Conservation (phyloP, 768 basidiomycete species). For the Steccherinum ochraceum region DNA sequence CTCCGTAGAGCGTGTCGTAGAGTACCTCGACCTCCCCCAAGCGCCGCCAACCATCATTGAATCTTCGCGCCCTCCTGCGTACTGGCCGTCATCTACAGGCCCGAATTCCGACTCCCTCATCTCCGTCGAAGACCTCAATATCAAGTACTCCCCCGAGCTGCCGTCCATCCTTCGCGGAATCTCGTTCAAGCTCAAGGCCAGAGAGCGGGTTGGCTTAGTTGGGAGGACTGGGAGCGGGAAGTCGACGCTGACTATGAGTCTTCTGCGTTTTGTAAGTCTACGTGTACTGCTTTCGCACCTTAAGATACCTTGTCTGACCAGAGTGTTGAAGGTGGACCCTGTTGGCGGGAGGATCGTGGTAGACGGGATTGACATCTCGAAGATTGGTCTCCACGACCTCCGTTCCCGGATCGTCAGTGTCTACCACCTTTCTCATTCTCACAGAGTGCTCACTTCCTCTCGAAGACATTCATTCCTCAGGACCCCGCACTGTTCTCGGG, state of each 20-base stretch:
- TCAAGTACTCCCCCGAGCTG: constrained; percentile 82
- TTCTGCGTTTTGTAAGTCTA: constrained; percentile 67
- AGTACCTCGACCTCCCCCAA: constrained; percentile 86
- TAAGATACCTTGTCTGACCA: background rate
- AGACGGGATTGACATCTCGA: constrained; percentile 85
- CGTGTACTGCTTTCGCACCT: background rate
- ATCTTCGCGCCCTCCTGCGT: constrained; percentile 73
- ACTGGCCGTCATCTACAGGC: constrained; percentile 80
- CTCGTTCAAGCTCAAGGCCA: constrained; percentile 64
- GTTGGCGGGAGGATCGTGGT: constrained; percentile 68
- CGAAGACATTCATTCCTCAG: constrained; percentile 73
- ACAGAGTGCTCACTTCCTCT: constrained; percentile 1
- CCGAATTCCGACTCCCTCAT: constrained; percentile 46
- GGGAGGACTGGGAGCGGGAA: constrained; percentile 83
- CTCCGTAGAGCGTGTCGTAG: constrained; percentile 86
- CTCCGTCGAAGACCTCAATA: constrained; percentile 63
- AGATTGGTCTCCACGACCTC: constrained; percentile 78
- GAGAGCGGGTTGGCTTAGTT: constrained; percentile 73
- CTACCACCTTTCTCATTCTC: too few species aligned
- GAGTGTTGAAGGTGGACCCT: constrained; percentile 56
- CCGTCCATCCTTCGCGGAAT: constrained; percentile 73
- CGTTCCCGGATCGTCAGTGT: constrained; percentile 66
- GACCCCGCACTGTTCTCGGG: constrained; percentile 79
- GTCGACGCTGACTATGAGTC: constrained; percentile 80
- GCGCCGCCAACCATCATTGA: constrained; percentile 78